phyloP scores from a whole-genome alignment of 345 rosid genomes.

The Arabidopsis thaliana region DNA sequence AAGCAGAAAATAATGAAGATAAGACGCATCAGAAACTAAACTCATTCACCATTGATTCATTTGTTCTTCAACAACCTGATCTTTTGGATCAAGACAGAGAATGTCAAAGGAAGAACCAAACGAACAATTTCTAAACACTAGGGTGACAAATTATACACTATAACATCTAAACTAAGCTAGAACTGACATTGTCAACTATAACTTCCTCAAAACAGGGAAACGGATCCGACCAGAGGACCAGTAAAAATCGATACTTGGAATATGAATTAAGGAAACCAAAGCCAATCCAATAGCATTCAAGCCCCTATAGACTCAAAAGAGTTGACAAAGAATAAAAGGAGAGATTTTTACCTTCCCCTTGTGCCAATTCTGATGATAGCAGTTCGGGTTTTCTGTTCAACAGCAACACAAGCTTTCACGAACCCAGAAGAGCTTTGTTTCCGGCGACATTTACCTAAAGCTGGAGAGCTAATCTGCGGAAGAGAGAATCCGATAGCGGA shows the following conservation, averaged over 20 bases:
- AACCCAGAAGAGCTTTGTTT: conserved; percentile 44
- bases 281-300: not conserved
- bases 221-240: conserved; percentile 21
- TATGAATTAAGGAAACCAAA: not conserved
- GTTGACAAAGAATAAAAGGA: conserved; percentile 18
- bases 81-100: not conserved
- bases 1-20: conserved; percentile 37
- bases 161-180: conserved; percentile 1
- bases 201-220: conserved; percentile 1
- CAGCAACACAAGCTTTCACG: conserved; percentile 69
- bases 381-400: conserved; percentile 71
- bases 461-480: conserved; percentile 45
- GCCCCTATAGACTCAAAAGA: not conserved
- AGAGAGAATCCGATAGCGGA: conserved; percentile 60
- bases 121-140: not conserved
- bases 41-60: conserved; percentile 11
- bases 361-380: conserved; percentile 86
- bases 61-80: not conserved
- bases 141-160: not conserved
- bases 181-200: not conserved
- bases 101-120: not conserved
- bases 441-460: conserved; percentile 43
- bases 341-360: conserved; percentile 75
- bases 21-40: conserved; percentile 14
- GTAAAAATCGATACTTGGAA: conserved; percentile 8